Percentiles rank a stretch among this genome's conserved stretches.
These are phyloP conservation scores for Chalciporus pseudorubinellus DNA, from an alignment of 768 basidiomycete species.

Conservation along the genomic window DNA sequence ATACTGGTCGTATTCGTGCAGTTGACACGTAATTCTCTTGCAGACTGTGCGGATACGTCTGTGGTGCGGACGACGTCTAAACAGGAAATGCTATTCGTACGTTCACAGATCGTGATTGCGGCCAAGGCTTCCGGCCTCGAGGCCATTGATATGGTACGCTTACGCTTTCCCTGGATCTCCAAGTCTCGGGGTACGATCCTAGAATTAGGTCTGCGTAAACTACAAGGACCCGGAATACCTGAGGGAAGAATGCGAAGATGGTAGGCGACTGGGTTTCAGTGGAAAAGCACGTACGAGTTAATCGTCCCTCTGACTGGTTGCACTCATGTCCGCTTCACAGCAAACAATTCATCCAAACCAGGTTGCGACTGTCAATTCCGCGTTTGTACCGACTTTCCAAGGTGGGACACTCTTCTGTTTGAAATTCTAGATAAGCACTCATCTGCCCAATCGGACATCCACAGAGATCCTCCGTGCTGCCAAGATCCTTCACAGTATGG, in stretches of 20 bases:
- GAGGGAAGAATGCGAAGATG: constrained; percentile 75
- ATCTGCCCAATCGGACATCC: neutral
- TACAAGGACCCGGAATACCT: constrained; percentile 73
- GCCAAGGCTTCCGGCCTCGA: constrained; percentile 83
- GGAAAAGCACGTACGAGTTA: constrained; percentile 62
- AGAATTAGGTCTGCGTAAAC: constrained; percentile 75
- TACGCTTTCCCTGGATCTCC: neutral
- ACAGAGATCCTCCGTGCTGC: constrained; percentile 76
- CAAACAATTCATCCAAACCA: constrained; percentile 95
- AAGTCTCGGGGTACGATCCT: constrained; percentile 1
- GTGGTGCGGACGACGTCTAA: constrained; percentile 75
- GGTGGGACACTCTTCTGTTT: constrained; percentile 40
- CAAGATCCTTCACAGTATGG: constrained; percentile 68
- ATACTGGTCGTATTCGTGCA: neutral
- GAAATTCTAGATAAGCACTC: neutral
- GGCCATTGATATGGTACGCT: constrained; percentile 84
- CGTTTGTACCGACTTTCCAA: constrained; percentile 71
- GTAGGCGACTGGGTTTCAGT: constrained; percentile 80
- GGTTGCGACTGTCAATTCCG: constrained; percentile 69
- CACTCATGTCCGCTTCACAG: constrained; percentile 36
- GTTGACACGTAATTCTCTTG: neutral
- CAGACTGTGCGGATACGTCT: constrained; percentile 88
- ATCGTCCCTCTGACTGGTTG: neutral
- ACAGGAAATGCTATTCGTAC: constrained; percentile 76
- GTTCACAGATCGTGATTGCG: constrained; percentile 75